Evolutionary conservation across 352 stramenopile genomes (phyloP), one percentile per base, ranked within the genome.

Genomic region (Pseudoperonospora humuli): DNA sequence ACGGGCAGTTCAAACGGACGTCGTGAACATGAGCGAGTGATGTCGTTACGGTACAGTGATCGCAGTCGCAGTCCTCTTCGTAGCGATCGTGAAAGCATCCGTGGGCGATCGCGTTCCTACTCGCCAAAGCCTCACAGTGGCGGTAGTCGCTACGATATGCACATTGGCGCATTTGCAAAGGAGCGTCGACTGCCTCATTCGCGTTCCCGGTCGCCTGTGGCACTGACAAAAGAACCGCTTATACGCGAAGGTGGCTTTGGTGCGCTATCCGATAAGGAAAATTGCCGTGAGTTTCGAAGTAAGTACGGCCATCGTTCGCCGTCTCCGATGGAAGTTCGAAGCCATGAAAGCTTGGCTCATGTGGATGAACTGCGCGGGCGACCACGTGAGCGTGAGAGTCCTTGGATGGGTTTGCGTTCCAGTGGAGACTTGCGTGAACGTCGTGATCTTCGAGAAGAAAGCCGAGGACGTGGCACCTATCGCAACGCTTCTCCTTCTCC

Each of bases 151-250:
- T 55, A 50, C 33, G 48, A 47, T 31, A 36, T 27, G 6, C 21
- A 27, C 3, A 45, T 39, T 39, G 7, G 2, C 27, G 46, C 31
- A 41, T 41, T 42, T 46, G 18, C 41, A 15, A 61, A 54, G 20
- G 36, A 60, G 32, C 53, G 48, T 19, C 43, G 39, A 3, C 14
- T 31, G 33, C 50, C 34, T 37, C 61, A 25, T 13, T 67, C 57
- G 5, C 61, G 45, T 26, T 78, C 64, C 3, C 57, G 42, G 25
- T 78, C 64, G 3, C 64, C 64, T 41, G 27, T 61, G 6, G 42
- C 23, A 0, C 27, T 50, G 13, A 41, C 26, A 33, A 61, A 60
- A 18, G 58, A 60, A 14, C 59, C 59, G 35, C 33, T 48, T 21
- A 29, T 25, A 4, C 49, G 32, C 13, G 43, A 56, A 8, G 26